Percentiles rank a stretch among this genome's conserved stretches.
phyloP scores from a whole-genome alignment of 331 rosid genomes.

The Rosa hybrid region DNA sequence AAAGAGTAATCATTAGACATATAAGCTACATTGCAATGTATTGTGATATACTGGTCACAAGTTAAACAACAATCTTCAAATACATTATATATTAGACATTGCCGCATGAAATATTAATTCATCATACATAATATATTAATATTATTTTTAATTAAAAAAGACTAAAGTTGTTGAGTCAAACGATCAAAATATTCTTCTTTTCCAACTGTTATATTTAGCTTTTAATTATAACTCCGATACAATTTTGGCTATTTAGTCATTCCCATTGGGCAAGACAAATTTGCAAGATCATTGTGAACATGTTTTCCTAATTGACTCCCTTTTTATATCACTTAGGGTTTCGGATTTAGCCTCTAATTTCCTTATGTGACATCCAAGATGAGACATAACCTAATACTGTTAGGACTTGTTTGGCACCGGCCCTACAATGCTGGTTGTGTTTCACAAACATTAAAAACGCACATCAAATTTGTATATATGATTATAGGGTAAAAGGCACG shows the following conservation, averaged over 20 bases:
- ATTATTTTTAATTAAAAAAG: background rate
- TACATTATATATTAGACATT: background rate
- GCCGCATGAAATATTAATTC: background rate
- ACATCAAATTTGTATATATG: conserved; percentile 12
- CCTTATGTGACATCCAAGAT: conserved; percentile 47
- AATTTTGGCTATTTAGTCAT: conserved; percentile 34
- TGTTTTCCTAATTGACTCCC: conserved; percentile 46
- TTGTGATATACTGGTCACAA: background rate
- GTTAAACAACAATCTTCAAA: background rate
- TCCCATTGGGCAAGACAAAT: conserved; percentile 48
- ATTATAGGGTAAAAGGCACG: conserved; percentile 32
- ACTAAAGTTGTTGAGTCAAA: background rate
- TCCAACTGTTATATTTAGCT: conserved; percentile 46
- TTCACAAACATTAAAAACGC: conserved; percentile 21
- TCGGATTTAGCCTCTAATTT: conserved; percentile 26
- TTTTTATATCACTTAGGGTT: background rate
- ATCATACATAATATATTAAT: background rate
- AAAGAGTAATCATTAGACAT: background rate
- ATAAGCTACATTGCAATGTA: background rate
- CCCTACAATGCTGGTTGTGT: conserved; percentile 63
- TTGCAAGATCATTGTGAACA: conserved; percentile 43
- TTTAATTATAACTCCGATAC: conserved; percentile 36
- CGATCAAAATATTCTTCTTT: background rate
- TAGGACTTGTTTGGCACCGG: conserved; percentile 53
- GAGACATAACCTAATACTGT: conserved; percentile 45